Percentiles rank a stretch among this genome's conserved stretches.
phyloP scores from a whole-genome alignment of 2,329 filamentous ascomycete genomes.

The Cladobotryum protrusum region DNA sequence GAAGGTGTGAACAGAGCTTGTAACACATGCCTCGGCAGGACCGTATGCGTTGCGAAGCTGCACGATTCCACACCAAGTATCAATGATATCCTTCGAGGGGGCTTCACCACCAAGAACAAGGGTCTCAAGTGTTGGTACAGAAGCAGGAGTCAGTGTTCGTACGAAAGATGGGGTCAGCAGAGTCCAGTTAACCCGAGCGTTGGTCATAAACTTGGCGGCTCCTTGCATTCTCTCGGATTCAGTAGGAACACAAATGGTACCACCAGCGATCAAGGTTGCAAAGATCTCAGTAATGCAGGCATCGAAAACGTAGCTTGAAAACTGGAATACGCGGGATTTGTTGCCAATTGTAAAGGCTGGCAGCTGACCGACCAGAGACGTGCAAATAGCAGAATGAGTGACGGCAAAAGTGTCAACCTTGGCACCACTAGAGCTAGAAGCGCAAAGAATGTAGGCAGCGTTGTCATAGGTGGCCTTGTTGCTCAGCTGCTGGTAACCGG shows the following conservation, averaged over 20 bases:
- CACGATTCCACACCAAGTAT: conserved; percentile 4
- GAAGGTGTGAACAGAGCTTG: not conserved
- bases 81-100: conserved; percentile 3
- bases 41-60: conserved; percentile 5
- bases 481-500: not conserved
- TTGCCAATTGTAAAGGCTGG: not conserved
- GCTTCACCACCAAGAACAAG: conserved; percentile 4
- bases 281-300: conserved; percentile 11
- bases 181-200: not conserved
- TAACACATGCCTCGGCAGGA: conserved; percentile 2
- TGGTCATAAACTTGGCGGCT: not conserved
- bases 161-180: conserved; percentile 2
- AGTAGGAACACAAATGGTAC: conserved; percentile 13
- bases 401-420: conserved; percentile 8
- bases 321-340: conserved; percentile 7
- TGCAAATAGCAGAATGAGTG: not conserved
- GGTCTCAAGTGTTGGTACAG: not conserved
- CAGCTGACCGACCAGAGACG: not conserved
- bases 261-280: conserved; percentile 1
- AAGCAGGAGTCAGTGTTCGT: not conserved
- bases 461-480: too few species aligned
- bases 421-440: conserved; percentile 3
- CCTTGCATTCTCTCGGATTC: conserved; percentile 4
- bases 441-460: conserved; percentile 5
- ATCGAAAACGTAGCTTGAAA: conserved; percentile 14